These are phyloP conservation scores for Verticillium albo-atrum DNA, from an alignment of 2,329 filamentous ascomycete species.

Conservation along the genomic window DNA sequence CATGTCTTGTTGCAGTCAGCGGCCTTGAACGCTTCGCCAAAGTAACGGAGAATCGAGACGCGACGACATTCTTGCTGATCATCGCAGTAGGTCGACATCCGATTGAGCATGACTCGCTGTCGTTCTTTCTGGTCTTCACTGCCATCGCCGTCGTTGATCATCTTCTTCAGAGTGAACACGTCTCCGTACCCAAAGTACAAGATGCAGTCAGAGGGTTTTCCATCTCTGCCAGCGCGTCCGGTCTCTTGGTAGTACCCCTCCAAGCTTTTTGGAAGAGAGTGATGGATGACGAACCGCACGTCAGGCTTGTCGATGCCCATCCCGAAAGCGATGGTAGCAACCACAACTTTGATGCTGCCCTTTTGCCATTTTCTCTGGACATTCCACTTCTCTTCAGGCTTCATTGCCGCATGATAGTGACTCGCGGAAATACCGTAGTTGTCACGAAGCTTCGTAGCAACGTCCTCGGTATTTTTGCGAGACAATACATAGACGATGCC, in stretches of 20 bases:
- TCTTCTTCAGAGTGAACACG: constrained; percentile 64
- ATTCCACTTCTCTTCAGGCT: constrained; percentile 59
- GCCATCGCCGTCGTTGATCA: constrained; percentile 81
- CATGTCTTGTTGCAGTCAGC: constrained; percentile 71
- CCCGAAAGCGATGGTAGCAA: constrained; percentile 96
- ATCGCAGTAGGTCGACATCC: constrained; percentile 83
- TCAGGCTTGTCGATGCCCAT: constrained; percentile 99
- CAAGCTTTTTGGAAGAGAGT: constrained; percentile 86
- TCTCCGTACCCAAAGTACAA: constrained; percentile 84
- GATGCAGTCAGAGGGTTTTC: constrained; percentile 81
- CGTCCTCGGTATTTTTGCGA: constrained; percentile 73
- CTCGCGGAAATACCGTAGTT: constrained; percentile 65
- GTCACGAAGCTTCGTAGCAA: constrained; percentile 63
- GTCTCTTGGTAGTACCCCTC: constrained; percentile 99
- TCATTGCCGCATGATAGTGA: constrained; percentile 83
- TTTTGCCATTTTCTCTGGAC: constrained; percentile 81
- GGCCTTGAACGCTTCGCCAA: constrained; percentile 76
- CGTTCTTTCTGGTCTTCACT: constrained; percentile 75
- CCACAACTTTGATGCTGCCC: constrained; percentile 78
- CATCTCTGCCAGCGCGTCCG: constrained; percentile 88
- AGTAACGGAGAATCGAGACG: constrained; percentile 87
- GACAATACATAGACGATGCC: constrained; percentile 95
- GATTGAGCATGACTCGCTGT: constrained; percentile 78
- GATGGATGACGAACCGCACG: constrained; percentile 93
- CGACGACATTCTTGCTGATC: constrained; percentile 84